Evolutionary conservation across 192 early-diverging fungal species (phyloP), one percentile per base, ranked within the genome.

Genomic region (Coemansia pectinata): DNA sequence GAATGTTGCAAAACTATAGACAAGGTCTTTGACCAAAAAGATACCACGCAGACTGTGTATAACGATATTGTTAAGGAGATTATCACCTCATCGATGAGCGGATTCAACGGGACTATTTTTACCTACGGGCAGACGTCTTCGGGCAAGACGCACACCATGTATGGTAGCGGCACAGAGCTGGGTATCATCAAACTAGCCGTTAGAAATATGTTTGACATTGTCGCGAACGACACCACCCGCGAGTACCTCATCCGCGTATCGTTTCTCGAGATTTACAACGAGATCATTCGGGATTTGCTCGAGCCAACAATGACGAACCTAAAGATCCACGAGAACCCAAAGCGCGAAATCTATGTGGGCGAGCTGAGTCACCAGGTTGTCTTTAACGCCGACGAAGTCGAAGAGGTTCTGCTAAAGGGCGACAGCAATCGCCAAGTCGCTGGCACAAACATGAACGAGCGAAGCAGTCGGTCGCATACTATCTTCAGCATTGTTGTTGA

Each of bases 221-320:
- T 85, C 31, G 72, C 74, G 23, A 61, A 58, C 27, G 79, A 80
- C 34, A 36, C 59, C 7, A 85, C 88, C 21, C 89, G 92, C 14
- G 93, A 96, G 77, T 99, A 92, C 66, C 77, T 98, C 27, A 71
- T 99, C 40, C 90, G 95, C 58, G 98, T 98, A n/a, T 94, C 93
- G 31, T 99, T 98, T 78, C 69, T 99, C 65, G 98, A 99, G 76
- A 98, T 99, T 41, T 99, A 99, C 82, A 97, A 97, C 79, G 95
- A 97, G 74, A 88, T 85, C 0, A 90, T 99, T 64, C 89, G 90
- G 17, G 98, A 99, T 75, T 77, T 99, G 38, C 86, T 99, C 3
- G 85, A 88, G 21, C 95, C 97, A 0, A 87, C 90, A 23, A 92
- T 90, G 50, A 84, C 79, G 53, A 90, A 98, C 67, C 80, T 99